Evolutionary conservation across 2,329 filamentous ascomycete genomes (phyloP).

Genomic region (Colletotrichum lini): DNA sequence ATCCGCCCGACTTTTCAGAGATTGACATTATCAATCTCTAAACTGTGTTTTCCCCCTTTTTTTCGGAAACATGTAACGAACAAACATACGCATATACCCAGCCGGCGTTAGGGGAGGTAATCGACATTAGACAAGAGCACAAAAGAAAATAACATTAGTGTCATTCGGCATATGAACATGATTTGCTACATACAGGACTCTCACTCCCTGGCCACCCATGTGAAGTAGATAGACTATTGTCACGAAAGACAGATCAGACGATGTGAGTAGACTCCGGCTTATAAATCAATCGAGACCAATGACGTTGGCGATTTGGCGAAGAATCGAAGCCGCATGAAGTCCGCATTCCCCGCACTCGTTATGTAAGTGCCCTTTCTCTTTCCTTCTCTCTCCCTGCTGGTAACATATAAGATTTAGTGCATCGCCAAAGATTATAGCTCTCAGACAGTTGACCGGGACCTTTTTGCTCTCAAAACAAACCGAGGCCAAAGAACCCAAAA

Average conservation of each 20-base stretch:
- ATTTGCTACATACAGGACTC: neutral
- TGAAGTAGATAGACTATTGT: neutral
- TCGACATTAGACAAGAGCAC: slow-evolving; percentile 18
- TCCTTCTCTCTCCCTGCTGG: neutral
- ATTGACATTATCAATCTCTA: slow-evolving; percentile 87
- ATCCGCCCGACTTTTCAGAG: slow-evolving; percentile 91
- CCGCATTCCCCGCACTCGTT: slow-evolving; percentile 20
- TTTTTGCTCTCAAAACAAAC: neutral
- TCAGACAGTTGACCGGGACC: too few relatives aligned
- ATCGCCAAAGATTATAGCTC: neutral
- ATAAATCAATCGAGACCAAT: slow-evolving; percentile 38
- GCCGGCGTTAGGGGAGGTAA: slow-evolving; percentile 28
- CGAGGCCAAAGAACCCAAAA: neutral
- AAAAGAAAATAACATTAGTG: slow-evolving; percentile 8
- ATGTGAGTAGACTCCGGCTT: slow-evolving; percentile 11
- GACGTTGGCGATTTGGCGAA: slow-evolving; percentile 33
- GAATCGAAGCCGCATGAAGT: slow-evolving; percentile 7
- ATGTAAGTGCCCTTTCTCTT: neutral
- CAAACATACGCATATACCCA: slow-evolving; percentile 36
- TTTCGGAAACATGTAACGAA: slow-evolving; percentile 25
- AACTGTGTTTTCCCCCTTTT: neutral
- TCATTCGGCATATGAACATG: neutral
- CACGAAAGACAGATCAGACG: neutral
- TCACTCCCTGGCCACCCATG: neutral
- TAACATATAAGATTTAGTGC: too few relatives aligned